A percentile compares a stretch with the other conserved stretches of the same genome.
phyloP scores from a whole-genome alignment of 2,329 filamentous ascomycete genomes.

The Claviceps monticola region DNA sequence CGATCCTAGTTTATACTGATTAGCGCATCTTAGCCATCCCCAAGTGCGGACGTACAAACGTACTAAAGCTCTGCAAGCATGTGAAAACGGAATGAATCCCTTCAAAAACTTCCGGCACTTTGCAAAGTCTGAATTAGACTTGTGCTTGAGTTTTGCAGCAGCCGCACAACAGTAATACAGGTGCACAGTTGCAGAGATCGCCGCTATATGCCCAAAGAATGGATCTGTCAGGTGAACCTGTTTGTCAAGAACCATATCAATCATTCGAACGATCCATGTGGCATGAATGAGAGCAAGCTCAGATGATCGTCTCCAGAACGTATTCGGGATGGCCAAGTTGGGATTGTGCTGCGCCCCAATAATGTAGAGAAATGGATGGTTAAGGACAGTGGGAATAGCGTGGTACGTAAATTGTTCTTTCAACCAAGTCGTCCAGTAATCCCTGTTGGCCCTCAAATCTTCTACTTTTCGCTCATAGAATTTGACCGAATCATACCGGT shows the following conservation, averaged over 20 bases:
- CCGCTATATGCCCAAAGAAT: conserved; percentile 36
- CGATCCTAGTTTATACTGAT: conserved; percentile 22
- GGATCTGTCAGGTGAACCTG: conserved; percentile 34
- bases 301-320: conserved; percentile 38
- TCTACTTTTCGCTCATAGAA: conserved; percentile 35
- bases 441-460: conserved; percentile 28
- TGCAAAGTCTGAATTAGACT: conserved; percentile 36
- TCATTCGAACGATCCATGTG: conserved; percentile 40
- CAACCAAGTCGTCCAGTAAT: conserved; percentile 38
- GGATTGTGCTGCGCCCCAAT: conserved; percentile 36
- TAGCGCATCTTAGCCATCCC: background rate
- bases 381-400: conserved; percentile 34
- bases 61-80: conserved; percentile 32
- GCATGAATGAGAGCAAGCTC: conserved; percentile 36
- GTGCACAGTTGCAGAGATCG: conserved; percentile 38
- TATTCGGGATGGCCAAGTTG: conserved; percentile 37
- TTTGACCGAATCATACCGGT: conserved; percentile 37
- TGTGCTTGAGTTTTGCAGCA: conserved; percentile 32
- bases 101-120: conserved; percentile 36
- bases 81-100: conserved; percentile 31
- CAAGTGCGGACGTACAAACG: conserved; percentile 7
- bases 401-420: conserved; percentile 41
- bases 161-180: conserved; percentile 39
- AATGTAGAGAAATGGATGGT: conserved; percentile 40
- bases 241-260: conserved; percentile 39